A percentile compares a stretch with the other conserved stretches of the same genome.
These are phyloP conservation scores for Quercus ilex DNA, from an alignment of 306 rosid species.

Conservation along the genomic window DNA sequence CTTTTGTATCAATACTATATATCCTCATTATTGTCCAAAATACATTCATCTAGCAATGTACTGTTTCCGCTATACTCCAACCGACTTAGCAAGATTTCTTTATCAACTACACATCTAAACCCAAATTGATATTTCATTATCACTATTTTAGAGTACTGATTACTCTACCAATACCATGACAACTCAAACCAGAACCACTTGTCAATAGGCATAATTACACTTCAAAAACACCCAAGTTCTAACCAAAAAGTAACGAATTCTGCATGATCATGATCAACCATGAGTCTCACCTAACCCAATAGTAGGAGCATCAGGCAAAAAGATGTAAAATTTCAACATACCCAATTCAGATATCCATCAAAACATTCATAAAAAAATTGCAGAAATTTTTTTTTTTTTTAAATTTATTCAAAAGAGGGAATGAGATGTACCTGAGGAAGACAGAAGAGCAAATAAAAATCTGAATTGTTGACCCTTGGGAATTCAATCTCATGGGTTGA, in stretches of 20 bases:
- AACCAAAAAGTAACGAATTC: not conserved
- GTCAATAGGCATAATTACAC: not conserved
- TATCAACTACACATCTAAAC: not conserved
- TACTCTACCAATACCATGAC: not conserved
- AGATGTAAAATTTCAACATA: not conserved
- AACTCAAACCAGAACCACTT: not conserved
- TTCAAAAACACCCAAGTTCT: not conserved
- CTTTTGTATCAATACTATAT: not conserved
- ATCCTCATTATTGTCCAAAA: not conserved
- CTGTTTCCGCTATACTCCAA: too few relatives aligned
- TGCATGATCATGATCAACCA: not conserved
- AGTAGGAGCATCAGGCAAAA: not conserved
- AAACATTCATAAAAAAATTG: not conserved
- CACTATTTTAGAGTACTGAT: not conserved
- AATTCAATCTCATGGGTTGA: not conserved
- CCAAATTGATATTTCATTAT: not conserved
- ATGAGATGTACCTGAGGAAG: slow-evolving; percentile 13
- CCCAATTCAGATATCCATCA: slow-evolving; percentile 1
- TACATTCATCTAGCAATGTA: not conserved
- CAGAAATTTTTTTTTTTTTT: too few relatives aligned
- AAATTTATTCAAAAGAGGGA: not conserved
- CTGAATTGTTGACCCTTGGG: not conserved
- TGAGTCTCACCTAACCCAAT: not conserved
- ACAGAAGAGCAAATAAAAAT: not conserved
- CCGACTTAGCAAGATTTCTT: not conserved